Percentiles rank a stretch among this genome's conserved stretches.
Evolutionary conservation across 2,329 filamentous ascomycete species (phyloP).

Genomic region (Aspergillus luchuensis): DNA sequence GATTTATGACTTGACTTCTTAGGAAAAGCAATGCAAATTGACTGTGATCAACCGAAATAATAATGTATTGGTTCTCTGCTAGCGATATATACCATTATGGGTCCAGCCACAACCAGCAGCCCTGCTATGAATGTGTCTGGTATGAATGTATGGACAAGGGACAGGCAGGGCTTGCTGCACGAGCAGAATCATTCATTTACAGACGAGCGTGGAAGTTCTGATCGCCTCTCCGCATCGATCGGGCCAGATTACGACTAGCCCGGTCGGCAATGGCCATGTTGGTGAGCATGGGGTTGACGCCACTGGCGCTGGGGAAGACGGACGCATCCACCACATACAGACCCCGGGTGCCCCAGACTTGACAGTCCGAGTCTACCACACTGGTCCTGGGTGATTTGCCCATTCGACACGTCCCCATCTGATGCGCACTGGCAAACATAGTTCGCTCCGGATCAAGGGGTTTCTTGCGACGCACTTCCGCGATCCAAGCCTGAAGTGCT

Average conservation of each 20-base stretch:
- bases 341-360: constrained; percentile 50
- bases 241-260: constrained; percentile 45
- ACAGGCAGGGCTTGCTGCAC: no score
- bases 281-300: constrained; percentile 56
- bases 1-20: neutral
- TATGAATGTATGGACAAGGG: neutral
- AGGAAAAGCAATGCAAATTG: neutral
- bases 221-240: constrained; percentile 27
- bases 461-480: constrained; percentile 48
- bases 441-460: constrained; percentile 51
- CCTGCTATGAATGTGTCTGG: neutral
- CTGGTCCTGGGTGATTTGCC: constrained; percentile 42
- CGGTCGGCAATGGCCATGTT: constrained; percentile 55
- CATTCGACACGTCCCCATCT: constrained; percentile 57
- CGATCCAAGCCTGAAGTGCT: constrained; percentile 58
- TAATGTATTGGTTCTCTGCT: neutral
- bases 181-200: constrained; percentile 9
- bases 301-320: constrained; percentile 54
- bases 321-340: constrained; percentile 54
- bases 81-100: neutral
- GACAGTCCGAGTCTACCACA: constrained; percentile 49
- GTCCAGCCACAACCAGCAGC: neutral
- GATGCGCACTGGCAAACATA: constrained; percentile 51
- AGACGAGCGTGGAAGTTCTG: constrained; percentile 28
- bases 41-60: neutral